Base-by-base conservation (phyloP, 345 rosid species). In the Luvunga scandens region DNA sequence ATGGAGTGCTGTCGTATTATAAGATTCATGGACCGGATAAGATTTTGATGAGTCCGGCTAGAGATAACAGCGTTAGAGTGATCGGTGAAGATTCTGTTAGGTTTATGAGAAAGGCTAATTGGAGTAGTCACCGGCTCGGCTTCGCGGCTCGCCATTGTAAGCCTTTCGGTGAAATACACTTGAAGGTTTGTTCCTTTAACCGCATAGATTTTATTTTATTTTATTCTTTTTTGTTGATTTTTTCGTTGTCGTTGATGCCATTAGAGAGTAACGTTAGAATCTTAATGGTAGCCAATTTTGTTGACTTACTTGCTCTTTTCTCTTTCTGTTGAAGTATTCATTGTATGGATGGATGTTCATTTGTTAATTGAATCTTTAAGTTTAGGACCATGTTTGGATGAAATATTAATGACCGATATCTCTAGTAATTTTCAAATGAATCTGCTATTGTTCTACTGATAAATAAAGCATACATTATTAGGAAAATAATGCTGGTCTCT, bases 21-120 rank as follows among this genome's bases (percentile, higher is more conserved):
- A 96, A 96, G 83, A 86, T 94, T 79, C 99, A 91, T 57, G 99
- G 99, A 69, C 98, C 99, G 50, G 92, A 91, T 79, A 94, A 91
- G 91, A 89, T 94, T 55, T 57, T 91, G 71, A 85, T 85, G 91
- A 89, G 90, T 76, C 95, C 95, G 0, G 84, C 85, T 1, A 85
- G 87, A 63, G 98, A 90, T 73, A 91, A 87, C 65, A 83, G 88
- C 22, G 88, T 90, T 48, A 83, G 88, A 73, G 92, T 96, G 82
- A 92, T 96, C 74, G 99, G 99, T 1, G 95, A 89, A 75, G 97
- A 93, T 19, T 96, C 98, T 48, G 39, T 93, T 65, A 89, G 91
- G 81, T 94, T 86, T 81, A 77, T 96, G 85, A 87, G 85, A 82
- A 96, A 96, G 82, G 94, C 92, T 64, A 85, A 84, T 76, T 90